Base-by-base conservation (phyloP, 2,329 filamentous ascomycete species). In the Byssoonygena ceratinophila region DNA sequence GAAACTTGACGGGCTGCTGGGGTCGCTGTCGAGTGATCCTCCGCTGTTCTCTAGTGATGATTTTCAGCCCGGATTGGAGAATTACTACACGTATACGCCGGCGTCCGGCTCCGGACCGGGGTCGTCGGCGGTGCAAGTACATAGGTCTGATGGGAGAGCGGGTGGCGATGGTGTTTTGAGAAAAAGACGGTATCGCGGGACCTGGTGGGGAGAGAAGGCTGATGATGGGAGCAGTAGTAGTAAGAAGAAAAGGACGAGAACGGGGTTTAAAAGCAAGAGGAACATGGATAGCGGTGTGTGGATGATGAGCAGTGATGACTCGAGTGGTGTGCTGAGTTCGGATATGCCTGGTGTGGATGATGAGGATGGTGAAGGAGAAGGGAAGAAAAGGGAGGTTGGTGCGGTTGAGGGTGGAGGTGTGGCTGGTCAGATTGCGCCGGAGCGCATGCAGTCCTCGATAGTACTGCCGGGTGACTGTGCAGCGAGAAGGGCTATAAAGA, bases 11-110 rank as follows among this genome's bases (percentile, higher is more conserved):
- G n/a, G 11, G 20, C 36, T 55, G 9, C 40, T 41, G 5, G 54
- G 32, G 12, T 34, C 53, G 40, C 68, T 66, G 0, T 72, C 70
- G 0, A 71, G 65, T 49, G 72, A 74, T 47, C 70, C 71, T 0
- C 71, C 72, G 1, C 59, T 74, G 1, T 74, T 74, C 60, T 74
- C 72, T 0, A 73, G 71, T 53, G 72, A 74, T 51, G 72, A 74
- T 48, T 66, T 71, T 45, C 68, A 71, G 11, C 70, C 67, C 0
- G 70, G 69, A 0, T 56, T 72, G 12, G 71, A 74, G 58, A 72
- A 74, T 48, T 74, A 72, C 55, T n/a, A 55, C 66, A 56, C n/a
- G 60, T 61, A 12, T 54, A 60, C 14, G 25, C 8, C 3, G 57
- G n/a, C n/a, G n/a, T n/a, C n/a, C n/a, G n/a, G n/a, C n/a, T n/a